These are phyloP conservation scores for Penicillium fuscoglaucum DNA, from an alignment of 2,329 filamentous ascomycete genomes.

Conservation along the genomic window DNA sequence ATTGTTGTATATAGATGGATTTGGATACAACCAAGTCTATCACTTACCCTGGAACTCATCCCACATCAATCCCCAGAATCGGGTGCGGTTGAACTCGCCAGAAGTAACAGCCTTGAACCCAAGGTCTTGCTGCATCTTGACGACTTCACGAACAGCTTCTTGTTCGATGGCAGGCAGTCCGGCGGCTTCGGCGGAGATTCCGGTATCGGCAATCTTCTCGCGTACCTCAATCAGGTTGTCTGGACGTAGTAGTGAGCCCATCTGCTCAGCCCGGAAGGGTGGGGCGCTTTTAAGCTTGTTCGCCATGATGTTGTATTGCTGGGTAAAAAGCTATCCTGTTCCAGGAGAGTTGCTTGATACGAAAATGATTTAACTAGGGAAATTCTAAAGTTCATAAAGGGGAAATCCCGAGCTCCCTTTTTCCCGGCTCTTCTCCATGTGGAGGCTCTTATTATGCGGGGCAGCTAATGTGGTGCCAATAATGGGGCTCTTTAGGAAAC, in stretches of 20 bases:
- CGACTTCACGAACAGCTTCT: constrained; percentile 21
- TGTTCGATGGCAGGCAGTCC: constrained; percentile 2
- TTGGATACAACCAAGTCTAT: not conserved
- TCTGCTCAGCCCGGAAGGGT: constrained; percentile 27
- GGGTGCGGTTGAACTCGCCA: constrained; percentile 26
- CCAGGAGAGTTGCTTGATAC: not conserved
- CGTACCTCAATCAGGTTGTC: constrained; percentile 21
- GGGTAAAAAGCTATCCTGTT: not conserved
- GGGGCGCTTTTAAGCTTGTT: constrained; percentile 22
- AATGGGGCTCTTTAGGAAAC: not conserved
- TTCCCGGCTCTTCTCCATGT: not conserved
- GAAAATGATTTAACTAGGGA: not conserved
- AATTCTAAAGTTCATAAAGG: not conserved
- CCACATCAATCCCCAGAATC: constrained; percentile 28
- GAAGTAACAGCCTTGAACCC: constrained; percentile 25
- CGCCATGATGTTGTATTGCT: constrained; percentile 8
- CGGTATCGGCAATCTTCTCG: constrained; percentile 20
- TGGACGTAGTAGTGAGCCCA: constrained; percentile 26
- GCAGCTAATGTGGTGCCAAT: not conserved
- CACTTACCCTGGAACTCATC: constrained; percentile 26
- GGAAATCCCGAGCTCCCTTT: not conserved
- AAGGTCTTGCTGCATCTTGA: constrained; percentile 24
- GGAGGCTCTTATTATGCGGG: not conserved
- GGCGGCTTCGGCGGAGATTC: constrained; percentile 22
- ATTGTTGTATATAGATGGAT: no score